A percentile compares a stretch with the other conserved stretches of the same genome.
Evolutionary conservation across 2,329 filamentous ascomycete species (phyloP).

Genomic region (Ceratocystiopsis brevicomis): DNA sequence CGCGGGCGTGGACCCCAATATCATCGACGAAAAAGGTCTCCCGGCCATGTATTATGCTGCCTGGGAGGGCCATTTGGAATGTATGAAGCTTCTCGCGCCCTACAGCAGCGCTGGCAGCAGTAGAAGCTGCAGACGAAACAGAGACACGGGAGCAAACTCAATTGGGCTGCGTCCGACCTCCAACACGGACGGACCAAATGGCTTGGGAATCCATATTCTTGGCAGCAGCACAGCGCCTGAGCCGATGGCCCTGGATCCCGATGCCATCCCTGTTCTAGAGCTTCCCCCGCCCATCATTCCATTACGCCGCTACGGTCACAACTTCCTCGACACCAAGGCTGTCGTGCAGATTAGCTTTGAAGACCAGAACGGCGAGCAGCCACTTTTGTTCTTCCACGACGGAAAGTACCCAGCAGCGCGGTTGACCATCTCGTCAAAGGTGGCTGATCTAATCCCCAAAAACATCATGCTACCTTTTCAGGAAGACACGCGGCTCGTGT

Average conservation of each 20-base stretch:
- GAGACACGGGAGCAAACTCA: too few relatives aligned
- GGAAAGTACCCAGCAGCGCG: slow-evolving; percentile 90
- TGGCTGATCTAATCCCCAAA: slow-evolving; percentile 87
- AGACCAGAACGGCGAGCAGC: slow-evolving; percentile 50
- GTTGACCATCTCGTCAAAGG: slow-evolving; percentile 89
- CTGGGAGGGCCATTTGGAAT: slow-evolving; percentile 91
- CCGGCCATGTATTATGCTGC: slow-evolving; percentile 96
- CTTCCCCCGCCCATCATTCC: slow-evolving; percentile 93
- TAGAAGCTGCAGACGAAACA: too few relatives aligned
- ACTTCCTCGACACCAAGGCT: slow-evolving; percentile 94
- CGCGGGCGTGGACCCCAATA: slow-evolving; percentile 57
- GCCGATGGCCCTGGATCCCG: slow-evolving; percentile 53
- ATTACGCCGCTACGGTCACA: slow-evolving; percentile 84
- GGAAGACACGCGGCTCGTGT: slow-evolving; percentile 82
- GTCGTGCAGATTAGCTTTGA: slow-evolving; percentile 88
- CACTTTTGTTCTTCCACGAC: slow-evolving; percentile 90
- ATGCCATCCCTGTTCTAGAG: slow-evolving; percentile 81
- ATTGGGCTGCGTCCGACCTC: slow-evolving; percentile 19
- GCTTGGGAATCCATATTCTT: slow-evolving; percentile 20
- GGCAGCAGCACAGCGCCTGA: slow-evolving; percentile 31
- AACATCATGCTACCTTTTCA: slow-evolving; percentile 92
- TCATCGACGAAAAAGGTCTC: slow-evolving; percentile 78
- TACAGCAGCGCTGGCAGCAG: slow-evolving; percentile 26
- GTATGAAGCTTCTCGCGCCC: slow-evolving; percentile 70
- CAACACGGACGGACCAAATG: background rate